Percentiles rank a stretch among this genome's conserved stretches.
Evolutionary conservation across 1,284 basidiomycete genomes (phyloP).

Genomic region (Pseudozyma sp.): DNA sequence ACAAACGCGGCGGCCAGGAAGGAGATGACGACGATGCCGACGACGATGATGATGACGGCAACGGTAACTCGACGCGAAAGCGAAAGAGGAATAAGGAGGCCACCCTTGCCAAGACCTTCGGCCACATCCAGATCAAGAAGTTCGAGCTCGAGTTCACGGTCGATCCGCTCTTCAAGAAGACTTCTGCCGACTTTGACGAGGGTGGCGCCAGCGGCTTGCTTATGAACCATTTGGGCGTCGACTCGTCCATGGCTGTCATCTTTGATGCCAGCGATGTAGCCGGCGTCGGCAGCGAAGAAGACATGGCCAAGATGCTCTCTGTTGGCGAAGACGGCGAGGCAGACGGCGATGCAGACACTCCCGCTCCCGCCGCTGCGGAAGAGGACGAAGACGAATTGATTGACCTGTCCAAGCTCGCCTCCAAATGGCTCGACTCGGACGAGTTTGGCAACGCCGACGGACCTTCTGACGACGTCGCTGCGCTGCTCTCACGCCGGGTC

Average conservation of each 20-base stretch:
- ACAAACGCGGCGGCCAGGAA: constrained; percentile 67
- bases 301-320: constrained; percentile 34
- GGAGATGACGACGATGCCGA: constrained; percentile 70
- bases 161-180: constrained; percentile 97
- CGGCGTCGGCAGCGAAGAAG: constrained; percentile 80
- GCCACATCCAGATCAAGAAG: constrained; percentile 86
- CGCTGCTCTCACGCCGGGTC: constrained; percentile 50
- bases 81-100: constrained; percentile 63
- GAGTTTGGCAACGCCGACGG: constrained; percentile 18
- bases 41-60: constrained; percentile 72
- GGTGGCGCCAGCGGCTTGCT: constrained; percentile 86
- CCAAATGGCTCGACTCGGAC: constrained; percentile 50
- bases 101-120: constrained; percentile 67
- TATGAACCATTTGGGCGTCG: constrained; percentile 74
- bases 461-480: constrained; percentile 20
- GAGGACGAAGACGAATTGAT: constrained; percentile 28
- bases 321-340: constrained; percentile 35
- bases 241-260: constrained; percentile 86
- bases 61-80: constrained; percentile 74
- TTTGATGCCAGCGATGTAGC: constrained; percentile 94
- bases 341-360: constrained; percentile 13
- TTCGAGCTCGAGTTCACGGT: constrained; percentile 82
- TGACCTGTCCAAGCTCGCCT: constrained; percentile 54
- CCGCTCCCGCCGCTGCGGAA: constrained; percentile 22
- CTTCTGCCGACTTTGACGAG: constrained; percentile 97